A percentile compares a stretch with the other conserved stretches of the same genome.
phyloP scores from a whole-genome alignment of 495 filamentous ascomycete genomes.

The Tuber calosporum region DNA sequence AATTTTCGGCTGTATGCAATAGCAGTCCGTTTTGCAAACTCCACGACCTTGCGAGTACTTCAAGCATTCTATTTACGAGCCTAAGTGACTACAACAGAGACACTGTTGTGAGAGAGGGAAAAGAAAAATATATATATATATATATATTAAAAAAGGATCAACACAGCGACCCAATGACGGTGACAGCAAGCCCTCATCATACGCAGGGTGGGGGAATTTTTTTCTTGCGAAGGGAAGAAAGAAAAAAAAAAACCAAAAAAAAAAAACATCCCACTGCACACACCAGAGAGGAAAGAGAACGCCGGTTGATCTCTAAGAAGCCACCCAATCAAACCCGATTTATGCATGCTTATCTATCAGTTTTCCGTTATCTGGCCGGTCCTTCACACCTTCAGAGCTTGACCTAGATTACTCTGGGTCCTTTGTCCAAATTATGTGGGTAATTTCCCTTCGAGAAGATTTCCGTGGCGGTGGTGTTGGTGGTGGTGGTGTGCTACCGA shows the following conservation, averaged over 20 bases:
- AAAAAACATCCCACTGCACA: conserved; percentile 5
- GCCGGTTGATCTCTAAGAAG: not conserved
- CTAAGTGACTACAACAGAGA: not conserved
- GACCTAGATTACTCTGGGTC: conserved; percentile 1
- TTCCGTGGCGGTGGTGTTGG: too few species aligned
- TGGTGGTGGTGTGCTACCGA: not conserved
- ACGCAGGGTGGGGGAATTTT: not conserved
- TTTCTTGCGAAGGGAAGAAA: too few species aligned
- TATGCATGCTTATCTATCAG: conserved; percentile 3
- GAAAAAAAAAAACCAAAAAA: not conserved
- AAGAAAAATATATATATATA: too few species aligned
- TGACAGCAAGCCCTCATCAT: not conserved
- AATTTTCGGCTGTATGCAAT: too few species aligned
- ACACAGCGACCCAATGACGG: not conserved
- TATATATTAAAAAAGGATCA: not conserved
- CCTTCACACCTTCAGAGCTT: not conserved
- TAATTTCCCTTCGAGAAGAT: conserved; percentile 3
- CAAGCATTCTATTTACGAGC: not conserved
- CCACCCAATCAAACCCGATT: conserved; percentile 1
- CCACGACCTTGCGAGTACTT: not conserved
- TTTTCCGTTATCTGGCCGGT: not conserved
- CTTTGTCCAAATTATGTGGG: not conserved
- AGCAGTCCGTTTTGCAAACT: too few species aligned
- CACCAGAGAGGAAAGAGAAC: not conserved
- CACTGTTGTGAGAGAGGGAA: not conserved